Conservation (phyloP, 306 rosid genomes). For the Medicago arabica region DNA sequence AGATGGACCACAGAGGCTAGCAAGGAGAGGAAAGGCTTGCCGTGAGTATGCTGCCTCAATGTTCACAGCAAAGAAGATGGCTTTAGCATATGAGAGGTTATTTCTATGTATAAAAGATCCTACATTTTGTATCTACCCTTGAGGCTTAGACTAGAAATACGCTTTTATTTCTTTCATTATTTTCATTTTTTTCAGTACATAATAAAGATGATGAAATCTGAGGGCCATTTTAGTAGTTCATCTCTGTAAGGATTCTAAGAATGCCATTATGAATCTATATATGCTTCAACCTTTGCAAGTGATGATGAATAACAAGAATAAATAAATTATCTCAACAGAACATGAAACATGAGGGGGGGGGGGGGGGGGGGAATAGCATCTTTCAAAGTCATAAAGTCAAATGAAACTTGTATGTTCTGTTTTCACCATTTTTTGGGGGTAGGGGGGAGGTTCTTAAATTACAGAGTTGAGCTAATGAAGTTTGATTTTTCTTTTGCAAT, state of each 20-base stretch:
- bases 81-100: constrained; percentile 77
- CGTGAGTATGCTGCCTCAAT: constrained; percentile 61
- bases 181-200: constrained; percentile 7
- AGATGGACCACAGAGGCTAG: constrained; percentile 65
- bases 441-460: neutral
- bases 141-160: constrained; percentile 29
- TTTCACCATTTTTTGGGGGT: neutral
- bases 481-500: neutral
- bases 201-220: constrained; percentile 21
- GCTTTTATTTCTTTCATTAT: constrained; percentile 6
- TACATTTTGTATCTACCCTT: constrained; percentile 66
- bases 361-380: too few relatives aligned
- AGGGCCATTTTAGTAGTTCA: neutral
- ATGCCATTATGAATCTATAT: neutral
- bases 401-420: constrained; percentile 20
- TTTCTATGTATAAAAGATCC: constrained; percentile 67
- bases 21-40: constrained; percentile 69
- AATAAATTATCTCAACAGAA: neutral
- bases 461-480: constrained; percentile 1
- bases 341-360: neutral
- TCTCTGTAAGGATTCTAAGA: neutral
- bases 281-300: neutral
- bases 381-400: neutral
- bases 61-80: constrained; percentile 81
- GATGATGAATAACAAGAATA: constrained; percentile 18